Base-by-base conservation (phyloP, 768 basidiomycete species). In the Leccinum fibrillosum region DNA sequence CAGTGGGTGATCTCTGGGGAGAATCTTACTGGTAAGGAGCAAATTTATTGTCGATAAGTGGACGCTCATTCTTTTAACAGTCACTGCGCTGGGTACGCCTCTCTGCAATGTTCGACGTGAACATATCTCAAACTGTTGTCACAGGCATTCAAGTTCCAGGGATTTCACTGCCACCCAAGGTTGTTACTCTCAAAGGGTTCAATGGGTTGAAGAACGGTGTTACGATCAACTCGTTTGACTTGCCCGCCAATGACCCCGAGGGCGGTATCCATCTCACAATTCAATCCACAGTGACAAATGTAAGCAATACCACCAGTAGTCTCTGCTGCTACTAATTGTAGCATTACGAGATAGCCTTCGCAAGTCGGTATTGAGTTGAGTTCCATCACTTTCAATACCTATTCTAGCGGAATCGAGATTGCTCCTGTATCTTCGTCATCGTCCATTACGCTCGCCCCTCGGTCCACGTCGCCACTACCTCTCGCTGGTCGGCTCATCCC, bases 211-310 rank as follows among this genome's bases (percentile, higher is more conserved):
- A 84, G 71, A 77, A 76, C 44, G 84, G 84, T 12, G 86, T 90
- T 19, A 72, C 69, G 25, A 86, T 90, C 58, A 72, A 84, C 25
- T 79, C 82, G 2, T 90, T 90, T 63, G 86, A 90, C 71, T 71
- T 90, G 25, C 88, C 89, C 0, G 75, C 78, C 11, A 78, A 90
- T 64, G 88, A 90, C 63, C 86, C 87, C 1, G 80, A 79, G 10
- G 89, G 88, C 19, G 88, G 89, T 12, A 85, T 90, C 54, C 82
- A 82, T 64, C 74, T 90, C 42, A 88, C 84, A 4, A 74, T 90
- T 17, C 74, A 86, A 54, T 82, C 88, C 0, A 79, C 77, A 10
- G 74, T 84, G 3, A 72, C 77, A 1, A 90, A 89, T 62, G 86
- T 86, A 58, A 63, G 82, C 65, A n/a, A 50, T 13, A 21, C 37